Percentiles rank a stretch among this genome's conserved stretches.
Evolutionary conservation across 2,329 filamentous ascomycete species (phyloP).

Genomic region (Rosellinia necatrix): DNA sequence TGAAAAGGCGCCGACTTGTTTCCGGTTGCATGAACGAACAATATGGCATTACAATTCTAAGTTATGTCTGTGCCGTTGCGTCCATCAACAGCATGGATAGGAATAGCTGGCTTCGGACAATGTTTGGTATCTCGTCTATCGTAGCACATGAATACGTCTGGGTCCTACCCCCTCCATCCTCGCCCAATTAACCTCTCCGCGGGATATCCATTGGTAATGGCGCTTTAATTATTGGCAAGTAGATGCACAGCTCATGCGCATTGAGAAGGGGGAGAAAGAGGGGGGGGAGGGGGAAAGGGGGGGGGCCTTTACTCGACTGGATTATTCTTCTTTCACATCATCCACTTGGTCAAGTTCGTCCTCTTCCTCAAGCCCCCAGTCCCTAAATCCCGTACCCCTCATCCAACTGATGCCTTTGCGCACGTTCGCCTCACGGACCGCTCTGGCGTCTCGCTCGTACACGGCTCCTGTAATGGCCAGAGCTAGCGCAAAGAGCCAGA

Average conservation of each 20-base stretch:
- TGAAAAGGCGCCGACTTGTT: background rate
- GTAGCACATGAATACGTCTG: conserved; percentile 13
- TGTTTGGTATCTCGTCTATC: conserved; percentile 1
- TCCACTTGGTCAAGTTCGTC: conserved; percentile 46
- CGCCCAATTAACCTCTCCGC: background rate
- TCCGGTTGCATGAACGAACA: background rate
- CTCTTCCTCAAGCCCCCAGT: conserved; percentile 62
- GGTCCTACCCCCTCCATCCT: background rate
- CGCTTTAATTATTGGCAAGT: background rate
- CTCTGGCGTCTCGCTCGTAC: conserved; percentile 72
- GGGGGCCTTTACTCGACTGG: too few species aligned
- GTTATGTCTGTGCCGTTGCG: too few species aligned
- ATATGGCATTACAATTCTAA: background rate
- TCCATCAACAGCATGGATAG: background rate
- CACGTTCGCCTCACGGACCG: conserved; percentile 68
- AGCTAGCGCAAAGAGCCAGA: conserved; percentile 79
- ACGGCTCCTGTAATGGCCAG: conserved; percentile 78
- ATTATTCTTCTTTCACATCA: conserved; percentile 24
- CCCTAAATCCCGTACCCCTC: conserved; percentile 75
- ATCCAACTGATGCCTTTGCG: conserved; percentile 76
- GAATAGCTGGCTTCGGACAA: background rate
- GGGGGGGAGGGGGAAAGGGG: too few species aligned
- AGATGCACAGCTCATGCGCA: background rate
- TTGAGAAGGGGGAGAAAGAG: too few species aligned
- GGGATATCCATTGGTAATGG: background rate